Evolutionary conservation across 257 asterid genomes (phyloP).

Genomic region (Rauvolfia tetraphylla): DNA sequence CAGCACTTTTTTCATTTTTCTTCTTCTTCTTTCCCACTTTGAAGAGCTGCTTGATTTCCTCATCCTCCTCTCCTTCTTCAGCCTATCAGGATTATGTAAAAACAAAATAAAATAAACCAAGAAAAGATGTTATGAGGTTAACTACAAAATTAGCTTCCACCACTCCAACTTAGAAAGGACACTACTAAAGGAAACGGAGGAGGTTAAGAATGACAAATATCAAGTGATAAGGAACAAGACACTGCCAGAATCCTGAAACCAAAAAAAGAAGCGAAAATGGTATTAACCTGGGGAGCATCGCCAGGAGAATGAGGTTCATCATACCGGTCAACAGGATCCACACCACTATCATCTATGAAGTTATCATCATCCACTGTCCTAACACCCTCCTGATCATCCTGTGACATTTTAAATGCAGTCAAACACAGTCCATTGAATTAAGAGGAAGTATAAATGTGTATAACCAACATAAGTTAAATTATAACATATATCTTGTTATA

Average conservation of each 20-base stretch:
- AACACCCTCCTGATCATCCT: constrained; percentile 75
- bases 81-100: constrained; percentile 44
- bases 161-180: not conserved
- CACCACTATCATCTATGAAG: constrained; percentile 79
- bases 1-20: constrained; percentile 83
- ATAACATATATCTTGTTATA: no score
- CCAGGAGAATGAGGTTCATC: constrained; percentile 68
- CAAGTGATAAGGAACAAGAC: not conserved
- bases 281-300: constrained; percentile 62
- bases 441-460: not conserved
- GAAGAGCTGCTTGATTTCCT: constrained; percentile 71
- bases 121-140: no score
- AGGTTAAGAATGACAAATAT: not conserved
- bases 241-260: not conserved
- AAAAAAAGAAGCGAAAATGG: constrained; percentile 11
- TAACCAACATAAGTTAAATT: not conserved
- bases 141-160: not conserved
- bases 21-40: constrained; percentile 80
- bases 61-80: constrained; percentile 90
- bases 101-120: no score
- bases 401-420: constrained; percentile 5
- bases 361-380: constrained; percentile 71
- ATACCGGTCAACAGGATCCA: constrained; percentile 70
- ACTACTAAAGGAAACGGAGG: not conserved
- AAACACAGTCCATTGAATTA: not conserved